A percentile compares a stretch with the other conserved stretches of the same genome.
These are phyloP conservation scores for Nemania serpens DNA, from an alignment of 2,329 filamentous ascomycete species.

Conservation along the genomic window DNA sequence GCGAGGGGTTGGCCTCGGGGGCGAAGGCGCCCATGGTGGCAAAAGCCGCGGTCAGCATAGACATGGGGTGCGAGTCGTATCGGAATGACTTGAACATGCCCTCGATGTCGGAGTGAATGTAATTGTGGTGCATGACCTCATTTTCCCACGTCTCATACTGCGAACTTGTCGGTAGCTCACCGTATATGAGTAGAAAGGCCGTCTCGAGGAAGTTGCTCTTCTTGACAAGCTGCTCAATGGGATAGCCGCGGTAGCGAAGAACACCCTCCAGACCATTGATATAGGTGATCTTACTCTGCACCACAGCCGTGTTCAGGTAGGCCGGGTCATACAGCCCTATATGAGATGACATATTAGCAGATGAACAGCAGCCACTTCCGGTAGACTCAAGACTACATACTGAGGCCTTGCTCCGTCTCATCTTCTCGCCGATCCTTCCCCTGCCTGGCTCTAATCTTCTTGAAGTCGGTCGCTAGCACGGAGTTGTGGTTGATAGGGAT, in stretches of 20 bases:
- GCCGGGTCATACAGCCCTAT: conserved; percentile 53
- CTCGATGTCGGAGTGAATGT: conserved; percentile 54
- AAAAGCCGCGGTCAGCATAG: conserved; percentile 55
- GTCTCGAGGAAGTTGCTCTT: conserved; percentile 56
- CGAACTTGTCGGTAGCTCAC: conserved; percentile 51
- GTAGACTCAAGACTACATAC: background rate
- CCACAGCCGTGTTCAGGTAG: conserved; percentile 58
- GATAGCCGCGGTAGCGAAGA: conserved; percentile 57
- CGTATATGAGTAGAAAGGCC: conserved; percentile 57
- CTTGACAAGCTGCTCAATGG: conserved; percentile 55
- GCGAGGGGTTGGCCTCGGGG: conserved; percentile 55
- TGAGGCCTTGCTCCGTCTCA: conserved; percentile 54
- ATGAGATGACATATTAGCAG: background rate
- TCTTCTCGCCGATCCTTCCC: conserved; percentile 48
- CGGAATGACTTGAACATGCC: conserved; percentile 57
- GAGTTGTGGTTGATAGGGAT: conserved; percentile 56
- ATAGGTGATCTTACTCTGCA: conserved; percentile 56
- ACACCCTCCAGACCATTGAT: conserved; percentile 58
- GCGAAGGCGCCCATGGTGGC: conserved; percentile 55
- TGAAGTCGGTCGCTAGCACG: conserved; percentile 56
- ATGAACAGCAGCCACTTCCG: background rate
- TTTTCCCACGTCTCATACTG: conserved; percentile 50
- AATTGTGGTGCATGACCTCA: conserved; percentile 57
- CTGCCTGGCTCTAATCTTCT: conserved; percentile 51
- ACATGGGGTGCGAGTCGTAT: conserved; percentile 58